These are phyloP conservation scores for Hypomontagnella monticulosa DNA, from an alignment of 495 filamentous ascomycete species.

Conservation along the genomic window DNA sequence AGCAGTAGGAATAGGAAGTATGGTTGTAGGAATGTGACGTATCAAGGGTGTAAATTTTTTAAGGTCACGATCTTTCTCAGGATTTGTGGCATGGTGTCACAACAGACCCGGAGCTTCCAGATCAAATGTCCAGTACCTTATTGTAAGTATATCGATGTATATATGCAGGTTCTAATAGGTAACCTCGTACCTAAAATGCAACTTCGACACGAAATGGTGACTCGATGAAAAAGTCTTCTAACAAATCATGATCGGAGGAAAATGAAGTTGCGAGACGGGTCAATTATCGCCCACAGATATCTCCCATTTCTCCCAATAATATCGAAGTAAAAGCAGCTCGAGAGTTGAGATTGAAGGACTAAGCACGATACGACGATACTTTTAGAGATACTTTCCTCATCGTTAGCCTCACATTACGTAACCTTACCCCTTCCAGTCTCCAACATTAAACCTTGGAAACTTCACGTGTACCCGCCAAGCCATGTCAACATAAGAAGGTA, in stretches of 20 bases:
- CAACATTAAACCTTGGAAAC: neutral
- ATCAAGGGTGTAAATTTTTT: conserved; percentile 38
- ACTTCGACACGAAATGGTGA: conserved; percentile 5
- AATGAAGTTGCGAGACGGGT: conserved; percentile 39
- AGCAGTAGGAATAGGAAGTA: conserved; percentile 1
- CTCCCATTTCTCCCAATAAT: conserved; percentile 2
- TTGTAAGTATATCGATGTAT: conserved; percentile 22
- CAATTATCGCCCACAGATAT: conserved; percentile 26
- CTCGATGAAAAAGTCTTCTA: too few species aligned
- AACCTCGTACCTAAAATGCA: conserved; percentile 31
- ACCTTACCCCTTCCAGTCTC: conserved; percentile 14
- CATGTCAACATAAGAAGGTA: too few species aligned
- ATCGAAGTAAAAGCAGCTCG: neutral
- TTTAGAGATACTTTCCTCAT: conserved; percentile 1
- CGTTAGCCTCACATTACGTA: conserved; percentile 37
- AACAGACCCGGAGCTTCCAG: conserved; percentile 22
- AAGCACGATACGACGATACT: conserved; percentile 1
- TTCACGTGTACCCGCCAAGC: too few species aligned
- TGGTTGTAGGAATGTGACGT: conserved; percentile 40
- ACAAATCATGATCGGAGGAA: conserved; percentile 21
- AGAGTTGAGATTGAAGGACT: neutral
- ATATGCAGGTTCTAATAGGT: neutral
- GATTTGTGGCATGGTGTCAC: conserved; percentile 32
- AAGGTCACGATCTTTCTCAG: conserved; percentile 40
- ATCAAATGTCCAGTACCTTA: conserved; percentile 39